Evolutionary conservation across 2,329 filamentous ascomycete species (phyloP), one percentile per base, ranked within the genome.

Genomic region (Aspergillus fructus): DNA sequence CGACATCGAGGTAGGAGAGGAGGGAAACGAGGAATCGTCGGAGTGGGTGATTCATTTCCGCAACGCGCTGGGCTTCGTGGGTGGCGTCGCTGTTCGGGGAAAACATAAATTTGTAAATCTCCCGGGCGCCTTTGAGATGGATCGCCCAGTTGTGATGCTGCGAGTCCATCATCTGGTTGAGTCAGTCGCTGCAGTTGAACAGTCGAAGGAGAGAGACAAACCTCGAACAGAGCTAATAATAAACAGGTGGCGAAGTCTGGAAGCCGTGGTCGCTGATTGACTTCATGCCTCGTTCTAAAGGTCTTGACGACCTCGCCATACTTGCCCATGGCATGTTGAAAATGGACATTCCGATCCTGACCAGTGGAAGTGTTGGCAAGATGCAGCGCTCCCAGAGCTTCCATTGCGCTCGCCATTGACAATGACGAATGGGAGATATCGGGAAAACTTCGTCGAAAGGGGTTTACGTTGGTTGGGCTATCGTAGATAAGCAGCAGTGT

Each of bases 311-410:
- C 71, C 47, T 70, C 66, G 3, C 71, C 72, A 48, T 76, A 76
- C 53, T 72, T 71, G 13, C 67, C 65, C 69, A 76, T 73, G 4
- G 74, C 74, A 30, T 74, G 66, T 45, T 74, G 70, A 37, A 74
- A 70, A 62, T 76, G 73, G 7, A 61, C 56, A 49, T 68, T 69
- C 34, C 69, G 70, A 42, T 74, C 62, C 13, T 64, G 63, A 1
- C 69, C 68, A 2, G 58, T 56, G 1, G 73, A 71, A 1, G 74
- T 73, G 40, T 74, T 74, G n/a, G 74, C 71, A n/a, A 76, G 64
- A 57, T 76, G 74, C 53, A 76, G 68, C 27, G 74, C 74, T 9
- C 74, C 74, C 24, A 76, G 60, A 17, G 74, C 74, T 56, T 75
- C 68, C 74, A 76, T 76, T 15, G 73, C 71, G 50, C 66, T 69